A percentile compares a stretch with the other conserved stretches of the same genome.
Evolutionary conservation across 1,284 basidiomycete genomes (phyloP).

Genomic region (Apiotrichum porosum): DNA sequence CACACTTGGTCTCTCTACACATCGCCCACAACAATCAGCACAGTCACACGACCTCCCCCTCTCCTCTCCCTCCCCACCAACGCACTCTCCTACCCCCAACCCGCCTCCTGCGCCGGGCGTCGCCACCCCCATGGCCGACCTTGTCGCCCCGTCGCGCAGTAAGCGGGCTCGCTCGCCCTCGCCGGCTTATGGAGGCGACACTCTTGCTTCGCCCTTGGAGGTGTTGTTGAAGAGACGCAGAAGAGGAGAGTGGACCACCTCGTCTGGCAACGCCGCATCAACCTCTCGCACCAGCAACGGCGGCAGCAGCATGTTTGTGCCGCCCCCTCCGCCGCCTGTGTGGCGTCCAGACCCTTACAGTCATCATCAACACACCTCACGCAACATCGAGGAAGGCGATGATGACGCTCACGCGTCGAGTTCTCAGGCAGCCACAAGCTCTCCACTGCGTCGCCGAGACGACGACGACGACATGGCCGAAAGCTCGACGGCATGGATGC

Average conservation of each 20-base stretch:
- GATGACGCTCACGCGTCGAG: neutral
- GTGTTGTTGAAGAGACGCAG: constrained; percentile 37
- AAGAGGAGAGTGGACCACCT: constrained; percentile 9
- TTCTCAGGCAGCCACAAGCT: neutral
- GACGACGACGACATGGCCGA: constrained; percentile 1
- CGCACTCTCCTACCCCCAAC: neutral
- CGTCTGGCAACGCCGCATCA: neutral
- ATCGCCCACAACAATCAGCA: no score
- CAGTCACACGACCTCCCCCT: no score
- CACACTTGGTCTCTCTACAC: no score
- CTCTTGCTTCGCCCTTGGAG: constrained; percentile 38
- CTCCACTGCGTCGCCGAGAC: constrained; percentile 1
- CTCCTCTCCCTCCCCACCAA: no score
- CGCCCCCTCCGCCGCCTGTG: constrained; percentile 3
- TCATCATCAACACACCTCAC: no score
- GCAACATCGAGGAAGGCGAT: neutral
- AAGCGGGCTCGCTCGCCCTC: constrained; percentile 41
- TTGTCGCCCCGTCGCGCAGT: constrained; percentile 18
- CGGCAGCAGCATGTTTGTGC: neutral
- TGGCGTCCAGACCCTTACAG: neutral
- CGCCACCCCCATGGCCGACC: constrained; percentile 10
- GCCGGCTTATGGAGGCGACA: constrained; percentile 23
- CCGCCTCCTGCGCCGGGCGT: neutral
- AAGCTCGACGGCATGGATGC: neutral
- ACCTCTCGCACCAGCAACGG: neutral